Evolutionary conservation across 306 rosid species (phyloP).

Genomic region (Cicer pinnatifidum): DNA sequence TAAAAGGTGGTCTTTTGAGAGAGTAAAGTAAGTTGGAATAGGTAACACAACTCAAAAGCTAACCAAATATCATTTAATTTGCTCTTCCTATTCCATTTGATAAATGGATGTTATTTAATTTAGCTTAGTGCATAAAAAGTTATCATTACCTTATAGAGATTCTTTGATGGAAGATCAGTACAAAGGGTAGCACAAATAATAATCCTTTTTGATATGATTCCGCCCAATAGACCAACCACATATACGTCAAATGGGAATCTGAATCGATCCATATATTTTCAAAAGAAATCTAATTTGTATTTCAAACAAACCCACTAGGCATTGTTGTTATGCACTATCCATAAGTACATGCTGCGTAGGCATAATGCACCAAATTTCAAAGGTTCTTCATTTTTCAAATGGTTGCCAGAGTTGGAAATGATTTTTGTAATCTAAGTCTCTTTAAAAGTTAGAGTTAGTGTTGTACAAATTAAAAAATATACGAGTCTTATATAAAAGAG

Average conservation of each 20-base stretch:
- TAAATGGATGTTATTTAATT: constrained; percentile 34
- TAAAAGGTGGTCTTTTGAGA: constrained; percentile 63
- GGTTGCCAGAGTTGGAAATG: background rate
- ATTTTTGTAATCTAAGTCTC: too few relatives aligned
- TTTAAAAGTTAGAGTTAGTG: too few relatives aligned
- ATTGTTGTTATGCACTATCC: constrained; percentile 26
- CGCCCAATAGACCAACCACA: constrained; percentile 41
- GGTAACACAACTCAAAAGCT: constrained; percentile 56
- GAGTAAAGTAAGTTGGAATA: constrained; percentile 63
- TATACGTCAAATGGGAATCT: background rate
- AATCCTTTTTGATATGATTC: constrained; percentile 47
- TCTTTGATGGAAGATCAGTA: constrained; percentile 42
- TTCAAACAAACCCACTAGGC: constrained; percentile 40
- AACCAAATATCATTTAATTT: constrained; percentile 41
- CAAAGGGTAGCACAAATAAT: constrained; percentile 6
- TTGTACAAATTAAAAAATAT: too few relatives aligned
- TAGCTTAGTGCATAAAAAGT: constrained; percentile 40
- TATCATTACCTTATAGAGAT: constrained; percentile 43
- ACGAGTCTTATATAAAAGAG: too few relatives aligned
- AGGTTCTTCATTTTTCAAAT: constrained; percentile 20
- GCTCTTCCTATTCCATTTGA: constrained; percentile 30
- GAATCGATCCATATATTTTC: constrained; percentile 22
- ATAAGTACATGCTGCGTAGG: constrained; percentile 2
- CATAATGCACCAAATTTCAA: constrained; percentile 43
- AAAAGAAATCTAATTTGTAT: constrained; percentile 30